Evolutionary conservation across 805 yeast genomes (phyloP).

Genomic region (Torulaspora quercuum): DNA sequence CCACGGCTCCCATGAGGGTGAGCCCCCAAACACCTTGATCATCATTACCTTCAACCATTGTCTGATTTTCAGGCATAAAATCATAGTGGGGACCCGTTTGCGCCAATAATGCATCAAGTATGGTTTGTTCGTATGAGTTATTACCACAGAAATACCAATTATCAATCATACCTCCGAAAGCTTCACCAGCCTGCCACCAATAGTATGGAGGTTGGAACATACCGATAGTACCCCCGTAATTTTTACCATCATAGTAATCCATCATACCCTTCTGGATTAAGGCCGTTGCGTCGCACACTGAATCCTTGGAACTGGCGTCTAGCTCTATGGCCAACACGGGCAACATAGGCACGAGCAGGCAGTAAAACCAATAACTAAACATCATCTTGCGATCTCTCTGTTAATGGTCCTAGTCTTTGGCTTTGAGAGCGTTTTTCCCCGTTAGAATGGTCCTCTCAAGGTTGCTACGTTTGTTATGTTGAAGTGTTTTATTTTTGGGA

Average conservation of each 20-base stretch:
- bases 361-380: conserved; percentile 4
- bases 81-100: conserved; percentile 47
- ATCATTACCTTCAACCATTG: conserved; percentile 68
- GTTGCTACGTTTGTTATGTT: no score
- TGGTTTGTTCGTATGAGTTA: conserved; percentile 53
- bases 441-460: no score
- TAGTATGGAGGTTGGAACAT: conserved; percentile 67
- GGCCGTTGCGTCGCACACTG: conserved; percentile 55
- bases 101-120: conserved; percentile 50
- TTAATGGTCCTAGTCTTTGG: no score
- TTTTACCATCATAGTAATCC: conserved; percentile 61
- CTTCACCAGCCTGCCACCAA: conserved; percentile 93
- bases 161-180: conserved; percentile 63
- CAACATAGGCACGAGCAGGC: conserved; percentile 3
- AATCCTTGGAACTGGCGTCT: conserved; percentile 41
- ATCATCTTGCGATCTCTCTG: not conserved
- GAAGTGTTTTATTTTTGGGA: no score
- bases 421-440: no score
- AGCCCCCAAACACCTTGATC: conserved; percentile 72
- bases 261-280: conserved; percentile 58
- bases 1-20: conserved; percentile 60
- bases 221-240: conserved; percentile 66
- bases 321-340: conserved; percentile 36
- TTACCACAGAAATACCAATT: conserved; percentile 69
- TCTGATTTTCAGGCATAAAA: conserved; percentile 60